Evolutionary conservation across 2,329 filamentous ascomycete genomes (phyloP).

Genomic region (Aureobasidium sp.): DNA sequence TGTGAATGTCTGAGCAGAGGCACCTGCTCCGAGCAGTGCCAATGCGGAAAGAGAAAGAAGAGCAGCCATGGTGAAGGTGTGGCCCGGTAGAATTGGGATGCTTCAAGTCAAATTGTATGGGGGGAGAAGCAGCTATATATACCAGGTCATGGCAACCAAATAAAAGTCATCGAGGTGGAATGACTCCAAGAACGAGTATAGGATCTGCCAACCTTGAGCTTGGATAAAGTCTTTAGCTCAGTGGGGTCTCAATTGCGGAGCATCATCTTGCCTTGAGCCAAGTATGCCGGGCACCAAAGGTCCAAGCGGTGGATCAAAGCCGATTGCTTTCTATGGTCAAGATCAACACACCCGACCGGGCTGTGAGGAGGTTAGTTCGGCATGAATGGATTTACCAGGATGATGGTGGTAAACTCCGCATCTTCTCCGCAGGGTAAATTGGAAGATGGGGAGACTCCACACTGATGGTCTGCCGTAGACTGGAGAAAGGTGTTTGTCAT

Average conservation of each 20-base stretch:
- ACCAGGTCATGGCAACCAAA: background rate
- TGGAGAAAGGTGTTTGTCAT: background rate
- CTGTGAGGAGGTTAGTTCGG: background rate
- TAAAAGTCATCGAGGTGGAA: background rate
- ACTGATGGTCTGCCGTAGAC: background rate
- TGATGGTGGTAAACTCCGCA: background rate
- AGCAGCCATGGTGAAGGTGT: constrained; percentile 9
- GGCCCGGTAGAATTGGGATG: background rate
- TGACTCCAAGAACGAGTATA: background rate
- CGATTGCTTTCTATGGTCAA: constrained; percentile 5
- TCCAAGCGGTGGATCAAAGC: background rate
- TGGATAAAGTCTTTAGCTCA: constrained; percentile 13
- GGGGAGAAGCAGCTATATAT: constrained; percentile 10
- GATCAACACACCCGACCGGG: constrained; percentile 5
- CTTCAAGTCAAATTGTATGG: background rate
- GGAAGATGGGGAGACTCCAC: background rate
- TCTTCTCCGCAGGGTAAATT: constrained; percentile 13
- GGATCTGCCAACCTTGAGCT: constrained; percentile 13
- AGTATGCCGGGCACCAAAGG: background rate
- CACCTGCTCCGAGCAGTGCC: constrained; percentile 9
- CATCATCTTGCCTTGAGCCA: background rate
- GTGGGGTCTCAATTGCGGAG: constrained; percentile 2
- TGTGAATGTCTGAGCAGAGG: constrained; percentile 6
- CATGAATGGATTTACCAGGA: constrained; percentile 2
- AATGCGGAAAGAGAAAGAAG: constrained; percentile 7